Evolutionary conservation across 148 eudicot genomes (phyloP).

Genomic region (Fagopyrum tataricum): DNA sequence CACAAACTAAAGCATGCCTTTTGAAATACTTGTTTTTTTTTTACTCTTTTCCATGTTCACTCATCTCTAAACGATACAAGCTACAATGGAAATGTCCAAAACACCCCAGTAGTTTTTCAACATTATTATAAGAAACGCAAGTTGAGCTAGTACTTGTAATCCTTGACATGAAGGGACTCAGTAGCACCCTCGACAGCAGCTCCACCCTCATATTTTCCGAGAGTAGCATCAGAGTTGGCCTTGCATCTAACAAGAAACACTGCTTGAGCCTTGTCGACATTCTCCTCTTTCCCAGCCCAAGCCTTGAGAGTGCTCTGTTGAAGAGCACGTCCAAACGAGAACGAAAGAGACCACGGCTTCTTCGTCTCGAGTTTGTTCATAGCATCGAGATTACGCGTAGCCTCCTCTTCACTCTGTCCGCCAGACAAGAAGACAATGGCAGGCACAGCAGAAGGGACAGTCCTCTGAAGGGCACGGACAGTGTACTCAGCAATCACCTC

Average conservation of each 20-base stretch:
- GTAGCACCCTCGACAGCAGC: conserved; percentile 63
- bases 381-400: conserved; percentile 82
- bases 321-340: conserved; percentile 93
- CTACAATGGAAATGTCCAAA: neutral
- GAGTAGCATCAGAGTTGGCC: conserved; percentile 94
- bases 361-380: conserved; percentile 71
- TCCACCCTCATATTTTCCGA: conserved; percentile 70
- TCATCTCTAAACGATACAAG: neutral
- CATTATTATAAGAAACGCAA: neutral
- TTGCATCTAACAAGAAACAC: conserved; percentile 65
- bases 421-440: conserved; percentile 92
- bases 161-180: conserved; percentile 87
- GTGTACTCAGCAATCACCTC: conserved; percentile 87
- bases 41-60: neutral
- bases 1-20: neutral
- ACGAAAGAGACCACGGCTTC: conserved; percentile 86
- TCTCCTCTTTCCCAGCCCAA: conserved; percentile 76
- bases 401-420: conserved; percentile 96
- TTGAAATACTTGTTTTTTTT: no score
- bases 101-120: neutral
- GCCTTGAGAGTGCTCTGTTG: conserved; percentile 92
- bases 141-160: conserved; percentile 65
- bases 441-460: conserved; percentile 87
- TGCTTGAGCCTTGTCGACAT: conserved; percentile 59
- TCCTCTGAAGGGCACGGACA: conserved; percentile 70